Base-by-base conservation (phyloP, 2,329 filamentous ascomycete genomes). In the Trichoderma citrinoviride region DNA sequence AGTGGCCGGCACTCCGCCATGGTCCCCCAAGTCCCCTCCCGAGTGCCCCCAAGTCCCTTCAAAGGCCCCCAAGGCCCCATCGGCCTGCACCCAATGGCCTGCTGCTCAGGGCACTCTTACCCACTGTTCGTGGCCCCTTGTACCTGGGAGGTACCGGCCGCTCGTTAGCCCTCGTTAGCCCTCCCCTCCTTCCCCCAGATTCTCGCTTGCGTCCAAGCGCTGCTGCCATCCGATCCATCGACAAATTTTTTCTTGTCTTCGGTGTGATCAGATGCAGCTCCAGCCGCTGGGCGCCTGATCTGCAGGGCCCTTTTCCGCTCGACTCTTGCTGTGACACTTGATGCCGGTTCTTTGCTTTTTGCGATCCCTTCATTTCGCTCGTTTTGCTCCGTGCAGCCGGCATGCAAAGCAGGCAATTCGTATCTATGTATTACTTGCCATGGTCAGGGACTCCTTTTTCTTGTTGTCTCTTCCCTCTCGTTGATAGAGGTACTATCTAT, bases 121-220 rank as follows among this genome's bases (percentile, higher is more conserved):
- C 49, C 49, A 21, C n/a, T 25, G 15, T 15, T 37, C 12, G 33
- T 37, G 33, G 17, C n/a, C 43, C 55, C 25, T 57, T 33, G 55
- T 60, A 60, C 56, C 56, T 29, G 37, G 43, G 23, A 58, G n/a
- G 56, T 50, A 49, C 56, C 56, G 23, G 44, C 56, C 19, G 29
- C 44, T 10, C 56, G 56, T 47, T 60, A 49, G 46, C 56, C 56
- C 44, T 60, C 56, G 56, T 33, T 60, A 49, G 46, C 56, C 56
- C 44, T 60, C 58, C 57, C 49, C 57, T 47, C 60, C 53, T 62
- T 66, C 58, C 57, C 60, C 63, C 40, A 57, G 60, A 66, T 66
- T 57, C 64, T 66, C 64, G 58, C 60, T 62, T 62, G 58, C 58
- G 46, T 54, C 58, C 63, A 61, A 53, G 58, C 52, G 52, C 27